These are phyloP conservation scores for Vigna trinervia DNA, from an alignment of 306 rosid species.

Conservation along the genomic window DNA sequence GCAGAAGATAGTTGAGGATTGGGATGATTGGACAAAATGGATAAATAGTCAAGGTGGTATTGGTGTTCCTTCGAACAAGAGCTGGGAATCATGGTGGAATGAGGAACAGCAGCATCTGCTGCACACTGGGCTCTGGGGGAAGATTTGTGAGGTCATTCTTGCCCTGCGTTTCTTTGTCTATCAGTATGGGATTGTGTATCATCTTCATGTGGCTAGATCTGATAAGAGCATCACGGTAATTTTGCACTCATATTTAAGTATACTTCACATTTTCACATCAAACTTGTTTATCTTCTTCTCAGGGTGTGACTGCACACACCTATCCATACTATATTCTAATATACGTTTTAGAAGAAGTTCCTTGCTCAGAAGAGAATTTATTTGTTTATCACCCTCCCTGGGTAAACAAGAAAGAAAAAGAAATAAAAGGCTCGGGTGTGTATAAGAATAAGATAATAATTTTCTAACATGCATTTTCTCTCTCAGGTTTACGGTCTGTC, in stretches of 20 bases:
- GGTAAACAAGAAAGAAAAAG: neutral
- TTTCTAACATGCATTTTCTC: constrained; percentile 44
- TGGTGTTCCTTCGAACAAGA: constrained; percentile 90
- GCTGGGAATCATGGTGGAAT: constrained; percentile 99
- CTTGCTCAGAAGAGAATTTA: constrained; percentile 11
- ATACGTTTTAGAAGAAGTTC: constrained; percentile 16
- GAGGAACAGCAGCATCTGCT: constrained; percentile 97
- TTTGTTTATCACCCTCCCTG: constrained; percentile 14
- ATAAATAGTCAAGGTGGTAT: constrained; percentile 86
- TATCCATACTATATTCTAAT: constrained; percentile 17
- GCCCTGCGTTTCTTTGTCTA: constrained; percentile 83
- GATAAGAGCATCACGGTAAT: constrained; percentile 74
- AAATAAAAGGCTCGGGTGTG: neutral
- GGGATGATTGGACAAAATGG: constrained; percentile 99
- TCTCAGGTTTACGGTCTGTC: constrained; percentile 89
- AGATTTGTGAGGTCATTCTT: constrained; percentile 81
- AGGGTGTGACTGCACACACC: constrained; percentile 38
- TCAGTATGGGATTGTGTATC: constrained; percentile 95
- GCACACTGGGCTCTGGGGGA: constrained; percentile 73
- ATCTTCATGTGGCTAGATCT: constrained; percentile 66
- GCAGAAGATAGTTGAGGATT: constrained; percentile 97
- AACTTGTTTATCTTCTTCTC: constrained; percentile 37
- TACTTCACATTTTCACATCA: constrained; percentile 32
- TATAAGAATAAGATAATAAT: constrained; percentile 4
- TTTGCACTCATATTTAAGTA: constrained; percentile 34